These are phyloP conservation scores for Clausena lansium DNA, from an alignment of 345 rosid species.

Conservation along the genomic window DNA sequence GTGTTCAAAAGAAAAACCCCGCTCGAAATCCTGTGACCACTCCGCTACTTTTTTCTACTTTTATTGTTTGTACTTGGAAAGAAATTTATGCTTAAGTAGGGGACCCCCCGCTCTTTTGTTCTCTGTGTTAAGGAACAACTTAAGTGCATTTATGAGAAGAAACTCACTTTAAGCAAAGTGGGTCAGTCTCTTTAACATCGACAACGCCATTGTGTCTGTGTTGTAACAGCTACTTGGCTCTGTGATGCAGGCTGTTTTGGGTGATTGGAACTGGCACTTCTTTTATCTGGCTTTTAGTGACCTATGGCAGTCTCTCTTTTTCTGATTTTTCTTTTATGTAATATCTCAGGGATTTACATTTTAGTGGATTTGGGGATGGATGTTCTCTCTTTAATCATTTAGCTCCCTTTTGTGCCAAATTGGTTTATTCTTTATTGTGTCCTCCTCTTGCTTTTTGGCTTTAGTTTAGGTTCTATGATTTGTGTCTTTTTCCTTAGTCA, in stretches of 20 bases:
- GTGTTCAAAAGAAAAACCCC: slow-evolving; percentile 58
- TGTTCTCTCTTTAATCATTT: slow-evolving; percentile 20
- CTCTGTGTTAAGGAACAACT: slow-evolving; percentile 11
- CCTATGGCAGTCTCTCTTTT: slow-evolving; percentile 15
- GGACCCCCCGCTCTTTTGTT: slow-evolving; percentile 9
- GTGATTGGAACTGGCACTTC: slow-evolving; percentile 4
- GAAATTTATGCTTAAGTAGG: slow-evolving; percentile 26
- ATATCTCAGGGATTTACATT: slow-evolving; percentile 9
- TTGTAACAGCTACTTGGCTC: slow-evolving; percentile 1
- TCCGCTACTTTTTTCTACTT: slow-evolving; percentile 33
- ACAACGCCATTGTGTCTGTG: background rate
- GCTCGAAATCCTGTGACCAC: slow-evolving; percentile 58
- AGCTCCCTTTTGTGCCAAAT: slow-evolving; percentile 19
- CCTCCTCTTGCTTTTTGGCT: slow-evolving; percentile 23
- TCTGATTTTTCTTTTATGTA: background rate
- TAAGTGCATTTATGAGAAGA: slow-evolving; percentile 6
- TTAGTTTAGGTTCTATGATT: slow-evolving; percentile 7
- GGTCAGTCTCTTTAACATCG: background rate
- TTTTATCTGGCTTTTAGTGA: slow-evolving; percentile 16
- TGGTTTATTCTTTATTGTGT: background rate
- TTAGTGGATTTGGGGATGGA: slow-evolving; percentile 18
- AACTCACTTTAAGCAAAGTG: background rate
- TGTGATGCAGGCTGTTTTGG: slow-evolving; percentile 16
- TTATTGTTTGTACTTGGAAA: slow-evolving; percentile 19
- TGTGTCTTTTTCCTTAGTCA: background rate